Base-by-base conservation (phyloP, 495 filamentous ascomycete species). In the Darksidea phi region DNA sequence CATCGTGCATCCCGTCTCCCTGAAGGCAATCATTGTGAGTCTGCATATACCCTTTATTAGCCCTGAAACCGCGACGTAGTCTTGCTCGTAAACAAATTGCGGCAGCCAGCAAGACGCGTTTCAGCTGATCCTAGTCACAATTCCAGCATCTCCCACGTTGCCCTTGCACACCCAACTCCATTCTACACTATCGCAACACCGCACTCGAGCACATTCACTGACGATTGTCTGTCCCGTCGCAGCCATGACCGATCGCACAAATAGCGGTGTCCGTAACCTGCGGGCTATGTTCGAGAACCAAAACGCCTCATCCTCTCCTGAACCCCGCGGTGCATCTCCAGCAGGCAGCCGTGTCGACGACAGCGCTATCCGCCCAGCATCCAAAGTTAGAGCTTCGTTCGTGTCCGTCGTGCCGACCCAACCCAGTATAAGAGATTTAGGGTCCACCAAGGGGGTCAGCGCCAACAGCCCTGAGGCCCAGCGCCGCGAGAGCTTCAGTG, bases 231-330 rank as follows among this genome's bases (percentile, higher is more conserved):
- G 20, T 48, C 42, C 46, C 38, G 32, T 42, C 46, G 57, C 64
- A 76, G 74, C 73, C 70, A 84, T 84, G 81, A 73, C 78, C 54
- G 73, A 76, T 66, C 76, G 74, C 41, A 73, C 78, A 46, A 71
- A 62, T 61, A 78, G 79, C 48, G 84, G 83, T 46, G 82, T 88
- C 61, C 78, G 82, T 72, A 90, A 87, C 76, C 83, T 96, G 59
- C 83, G 90, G 56, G 91, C 91, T 67, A 90, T 89, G 80, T 96
- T 96, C 71, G 91, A 96, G 79, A 86, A 83, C 65, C 84, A 82
- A 69, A 80, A 76, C 53, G 72, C 75, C 55, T 65, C 74, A 45
- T 43, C 41, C 5, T 84, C 88, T 53, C 86, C 87, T 32, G 65
- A 74, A 52, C 84, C 87, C 57, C 85, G 88, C 71, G 89, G 89